These are phyloP conservation scores for Darksidea phi DNA, from an alignment of 495 filamentous ascomycete genomes.

Conservation along the genomic window DNA sequence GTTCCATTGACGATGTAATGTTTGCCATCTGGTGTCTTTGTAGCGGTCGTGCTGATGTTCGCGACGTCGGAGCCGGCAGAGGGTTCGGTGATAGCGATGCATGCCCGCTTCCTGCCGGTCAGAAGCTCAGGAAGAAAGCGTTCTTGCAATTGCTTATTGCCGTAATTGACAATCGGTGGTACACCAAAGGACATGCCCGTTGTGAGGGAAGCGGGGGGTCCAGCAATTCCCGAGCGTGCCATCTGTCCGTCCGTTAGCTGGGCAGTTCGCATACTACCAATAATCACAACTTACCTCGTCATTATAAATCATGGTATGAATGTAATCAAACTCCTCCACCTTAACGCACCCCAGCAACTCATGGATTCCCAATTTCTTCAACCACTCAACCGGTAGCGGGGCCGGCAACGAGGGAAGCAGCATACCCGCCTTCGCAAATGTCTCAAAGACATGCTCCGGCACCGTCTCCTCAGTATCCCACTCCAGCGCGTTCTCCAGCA, in stretches of 20 bases:
- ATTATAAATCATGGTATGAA: slow-evolving; percentile 65
- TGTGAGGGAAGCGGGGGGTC: slow-evolving; percentile 59
- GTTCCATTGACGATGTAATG: slow-evolving; percentile 70
- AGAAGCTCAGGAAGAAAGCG: slow-evolving; percentile 64
- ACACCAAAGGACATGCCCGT: slow-evolving; percentile 71
- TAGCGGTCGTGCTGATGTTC: slow-evolving; percentile 65
- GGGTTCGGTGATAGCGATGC: slow-evolving; percentile 79
- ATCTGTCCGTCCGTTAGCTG: slow-evolving; percentile 46
- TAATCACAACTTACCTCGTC: slow-evolving; percentile 54
- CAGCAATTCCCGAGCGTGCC: slow-evolving; percentile 61
- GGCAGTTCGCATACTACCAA: background rate
- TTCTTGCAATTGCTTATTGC: slow-evolving; percentile 58
- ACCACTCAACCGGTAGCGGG: slow-evolving; percentile 65
- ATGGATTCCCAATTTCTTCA: slow-evolving; percentile 62
- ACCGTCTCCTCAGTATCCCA: slow-evolving; percentile 64
- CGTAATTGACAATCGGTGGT: slow-evolving; percentile 69
- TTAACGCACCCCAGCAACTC: slow-evolving; percentile 64
- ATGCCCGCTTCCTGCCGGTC: slow-evolving; percentile 62
- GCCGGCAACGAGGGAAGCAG: slow-evolving; percentile 64
- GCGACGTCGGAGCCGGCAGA: slow-evolving; percentile 71
- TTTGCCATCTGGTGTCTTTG: slow-evolving; percentile 60
- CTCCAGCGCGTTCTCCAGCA: slow-evolving; percentile 60
- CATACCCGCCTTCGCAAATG: slow-evolving; percentile 53
- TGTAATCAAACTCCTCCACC: slow-evolving; percentile 73
- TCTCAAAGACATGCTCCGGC: slow-evolving; percentile 59